A percentile compares a stretch with the other conserved stretches of the same genome.
Conservation (phyloP, 2,329 filamentous ascomycete species). For the Aureobasidium sp. region DNA sequence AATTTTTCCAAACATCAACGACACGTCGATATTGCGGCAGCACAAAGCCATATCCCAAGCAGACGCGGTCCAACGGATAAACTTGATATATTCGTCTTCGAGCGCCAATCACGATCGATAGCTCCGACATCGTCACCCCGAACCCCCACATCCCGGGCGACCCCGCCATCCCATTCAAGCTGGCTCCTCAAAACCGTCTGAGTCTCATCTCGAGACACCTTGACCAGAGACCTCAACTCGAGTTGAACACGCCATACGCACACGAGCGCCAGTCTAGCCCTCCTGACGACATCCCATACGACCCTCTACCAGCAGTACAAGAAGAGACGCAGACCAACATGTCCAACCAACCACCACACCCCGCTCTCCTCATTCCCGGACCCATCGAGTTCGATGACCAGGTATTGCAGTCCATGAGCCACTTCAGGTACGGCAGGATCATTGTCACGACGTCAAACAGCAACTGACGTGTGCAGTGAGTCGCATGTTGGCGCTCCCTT, state of each 20-base stretch:
- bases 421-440: conserved; percentile 63
- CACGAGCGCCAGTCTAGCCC: conserved; percentile 48
- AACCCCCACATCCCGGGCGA: conserved; percentile 4
- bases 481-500: conserved; percentile 88
- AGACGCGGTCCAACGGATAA: conserved; percentile 1
- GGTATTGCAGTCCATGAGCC: conserved; percentile 88
- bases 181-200: conserved; percentile 36
- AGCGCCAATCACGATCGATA: not conserved
- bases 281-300: conserved; percentile 49
- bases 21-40: not conserved
- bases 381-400: conserved; percentile 99
- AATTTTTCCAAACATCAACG: conserved; percentile 1
- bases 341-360: conserved; percentile 54
- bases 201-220: conserved; percentile 57
- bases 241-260: conserved; percentile 58
- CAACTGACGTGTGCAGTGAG: conserved; percentile 53
- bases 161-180: conserved; percentile 7
- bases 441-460: not conserved
- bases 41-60: not conserved
- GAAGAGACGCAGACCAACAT: conserved; percentile 37
- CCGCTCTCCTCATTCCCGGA: conserved; percentile 86
- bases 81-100: not conserved
- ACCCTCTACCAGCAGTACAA: conserved; percentile 20
- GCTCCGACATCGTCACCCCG: not conserved
- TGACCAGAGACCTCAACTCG: conserved; percentile 48